Conservation (phyloP, 768 basidiomycete species). For the Pulveroboletus sp. region DNA sequence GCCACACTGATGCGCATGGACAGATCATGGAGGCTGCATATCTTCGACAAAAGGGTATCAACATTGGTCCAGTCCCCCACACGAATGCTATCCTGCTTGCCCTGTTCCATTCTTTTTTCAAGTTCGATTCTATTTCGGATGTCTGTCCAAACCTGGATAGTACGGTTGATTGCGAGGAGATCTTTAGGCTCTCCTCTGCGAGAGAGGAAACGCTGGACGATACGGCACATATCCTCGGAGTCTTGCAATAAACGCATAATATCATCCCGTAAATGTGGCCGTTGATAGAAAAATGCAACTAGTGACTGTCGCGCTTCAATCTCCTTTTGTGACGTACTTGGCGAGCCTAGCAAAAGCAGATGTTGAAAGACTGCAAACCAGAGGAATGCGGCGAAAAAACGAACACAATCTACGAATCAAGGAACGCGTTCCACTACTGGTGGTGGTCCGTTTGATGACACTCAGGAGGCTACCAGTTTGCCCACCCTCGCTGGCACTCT, state of each 20-base stretch:
- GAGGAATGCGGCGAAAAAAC: constrained; percentile 18
- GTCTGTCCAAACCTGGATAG: constrained; percentile 54
- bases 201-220: constrained; percentile 72
- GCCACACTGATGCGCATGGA: constrained; percentile 52
- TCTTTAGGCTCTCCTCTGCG: constrained; percentile 65
- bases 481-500: constrained; percentile 69
- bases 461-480: constrained; percentile 69
- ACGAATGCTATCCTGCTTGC: constrained; percentile 18
- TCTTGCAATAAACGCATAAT: constrained; percentile 50
- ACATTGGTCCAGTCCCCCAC: constrained; percentile 53
- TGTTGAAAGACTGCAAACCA: constrained; percentile 12
- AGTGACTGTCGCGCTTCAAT: constrained; percentile 73
- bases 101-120: constrained; percentile 52
- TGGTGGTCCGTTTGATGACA: constrained; percentile 71
- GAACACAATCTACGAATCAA: constrained; percentile 75
- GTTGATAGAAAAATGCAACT: constrained; percentile 61
- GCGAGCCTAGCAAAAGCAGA: constrained; percentile 55
- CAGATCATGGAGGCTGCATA: constrained; percentile 50
- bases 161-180: constrained; percentile 56
- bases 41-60: constrained; percentile 47
- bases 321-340: constrained; percentile 69
- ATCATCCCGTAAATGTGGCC: constrained; percentile 63
- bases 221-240: constrained; percentile 66
- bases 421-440: constrained; percentile 71
- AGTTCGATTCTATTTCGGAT: constrained; percentile 48